Base-by-base conservation (phyloP, 148 eudicot genomes). In the Silene uniflora region DNA sequence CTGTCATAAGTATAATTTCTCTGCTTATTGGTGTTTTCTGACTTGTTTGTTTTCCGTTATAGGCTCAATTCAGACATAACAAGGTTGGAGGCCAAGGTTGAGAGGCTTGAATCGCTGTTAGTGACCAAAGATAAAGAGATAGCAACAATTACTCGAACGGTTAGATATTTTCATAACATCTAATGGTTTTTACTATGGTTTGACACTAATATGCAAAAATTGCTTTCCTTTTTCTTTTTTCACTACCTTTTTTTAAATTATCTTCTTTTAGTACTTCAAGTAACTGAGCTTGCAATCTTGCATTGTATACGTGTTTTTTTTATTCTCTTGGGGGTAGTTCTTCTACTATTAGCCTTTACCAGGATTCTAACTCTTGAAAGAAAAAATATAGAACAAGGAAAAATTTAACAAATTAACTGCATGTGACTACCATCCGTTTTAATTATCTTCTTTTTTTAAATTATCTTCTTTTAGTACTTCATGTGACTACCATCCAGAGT, bases 61-160 rank as follows among this genome's bases (percentile, higher is more conserved):
- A 96, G 99, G 67, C 90, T 92, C 65, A 72, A 85, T 67, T 96
- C 99, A 29, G 99, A 96, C 84, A 86, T 92, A 79, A 86, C 99
- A 86, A 92, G 99, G 79, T 82, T 96, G 81, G 99, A 96, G 83
- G 90, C 95, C 52, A 96, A 92, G 84, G 91, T 92, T 27, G 99
- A 96, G 84, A 92, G 98, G 84, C 90, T 92, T 75, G 99, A 96
- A 79, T 73, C 91, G 1, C 98, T 87, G 62, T 47, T 92, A 75
- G 81, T 91, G 52, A 83, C 89, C 59, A 96, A 96, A 85, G 99
- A 92, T 82, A 89, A 92, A 75, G 99, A 96, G 84, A 96, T 96
- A 81, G 94, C 98, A 71, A 90, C 97, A 71, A 92, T 92, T 46
- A 92, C 99, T 52, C 83, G 99, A 85, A 88, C 88, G 86, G 99